phyloP scores from a whole-genome alignment of 2,329 filamentous ascomycete species.

The Scedosporium boydii region DNA sequence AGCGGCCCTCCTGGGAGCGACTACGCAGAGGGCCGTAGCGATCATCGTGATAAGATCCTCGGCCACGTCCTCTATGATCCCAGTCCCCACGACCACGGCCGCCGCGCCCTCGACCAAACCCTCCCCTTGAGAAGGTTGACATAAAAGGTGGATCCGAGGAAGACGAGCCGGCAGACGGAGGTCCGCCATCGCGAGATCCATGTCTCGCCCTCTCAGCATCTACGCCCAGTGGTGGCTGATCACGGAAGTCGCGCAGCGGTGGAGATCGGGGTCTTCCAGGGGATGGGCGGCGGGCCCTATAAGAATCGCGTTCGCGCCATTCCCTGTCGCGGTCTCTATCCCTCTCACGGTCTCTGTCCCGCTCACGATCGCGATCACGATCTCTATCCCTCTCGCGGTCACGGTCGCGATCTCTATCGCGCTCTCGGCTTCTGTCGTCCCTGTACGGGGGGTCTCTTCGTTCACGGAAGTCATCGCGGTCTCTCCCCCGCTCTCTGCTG shows the following conservation, averaged over 20 bases:
- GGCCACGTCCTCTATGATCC: conserved; percentile 42
- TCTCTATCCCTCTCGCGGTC: conserved; percentile 28
- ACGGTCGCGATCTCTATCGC: conserved; percentile 45
- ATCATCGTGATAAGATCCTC: conserved; percentile 46
- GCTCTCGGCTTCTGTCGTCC: conserved; percentile 50
- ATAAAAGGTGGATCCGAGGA: conserved; percentile 57
- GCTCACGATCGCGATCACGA: conserved; percentile 39
- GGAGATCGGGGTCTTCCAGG: conserved; percentile 54
- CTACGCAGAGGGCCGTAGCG: conserved; percentile 50
- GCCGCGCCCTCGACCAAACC: conserved; percentile 36
- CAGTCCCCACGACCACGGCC: conserved; percentile 43
- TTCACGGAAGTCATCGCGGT: conserved; percentile 53
- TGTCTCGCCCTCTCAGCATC: conserved; percentile 59
- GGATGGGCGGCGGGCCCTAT: conserved; percentile 45
- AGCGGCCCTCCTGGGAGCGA: conserved; percentile 55
- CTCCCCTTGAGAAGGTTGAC: conserved; percentile 42
- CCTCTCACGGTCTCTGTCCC: conserved; percentile 19
- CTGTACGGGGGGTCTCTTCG: conserved; percentile 39
- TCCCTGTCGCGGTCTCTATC: conserved; percentile 35
- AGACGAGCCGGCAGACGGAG: conserved; percentile 60
- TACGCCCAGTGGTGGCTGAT: conserved; percentile 48
- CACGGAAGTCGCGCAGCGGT: conserved; percentile 55
- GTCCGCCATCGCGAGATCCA: conserved; percentile 60
- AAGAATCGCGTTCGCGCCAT: conserved; percentile 30
- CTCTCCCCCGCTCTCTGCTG: conserved; percentile 49